A percentile compares a stretch with the other conserved stretches of the same genome.
Conservation (phyloP, 768 basidiomycete genomes). For the Leccinum subgranulosum region DNA sequence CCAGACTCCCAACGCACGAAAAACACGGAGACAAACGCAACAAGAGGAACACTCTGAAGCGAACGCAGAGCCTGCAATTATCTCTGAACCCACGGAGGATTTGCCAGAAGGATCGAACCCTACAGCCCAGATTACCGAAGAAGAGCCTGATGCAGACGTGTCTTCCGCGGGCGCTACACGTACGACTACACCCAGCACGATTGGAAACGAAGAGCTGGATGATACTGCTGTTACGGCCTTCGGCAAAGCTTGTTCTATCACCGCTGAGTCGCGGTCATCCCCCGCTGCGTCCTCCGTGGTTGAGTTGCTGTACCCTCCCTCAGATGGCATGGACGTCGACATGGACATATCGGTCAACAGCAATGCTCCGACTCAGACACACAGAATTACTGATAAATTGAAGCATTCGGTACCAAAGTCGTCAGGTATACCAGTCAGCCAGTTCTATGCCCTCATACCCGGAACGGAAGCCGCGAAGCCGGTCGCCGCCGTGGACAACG, state of each 20-base stretch:
- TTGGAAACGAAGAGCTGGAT: slow-evolving; percentile 13
- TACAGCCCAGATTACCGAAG: background rate
- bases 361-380: background rate
- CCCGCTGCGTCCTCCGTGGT: slow-evolving; percentile 6
- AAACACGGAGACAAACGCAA: slow-evolving; percentile 25
- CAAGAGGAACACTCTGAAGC: slow-evolving; percentile 3
- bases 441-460: slow-evolving; percentile 21
- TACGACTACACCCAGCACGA: slow-evolving; percentile 20
- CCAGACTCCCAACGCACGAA: slow-evolving; percentile 8
- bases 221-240: slow-evolving; percentile 4
- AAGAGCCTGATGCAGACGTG: slow-evolving; percentile 13
- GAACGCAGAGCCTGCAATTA: background rate
- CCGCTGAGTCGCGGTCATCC: slow-evolving; percentile 1
- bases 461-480: background rate
- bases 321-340: slow-evolving; percentile 31
- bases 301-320: slow-evolving; percentile 10
- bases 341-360: background rate
- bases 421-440: slow-evolving; percentile 13
- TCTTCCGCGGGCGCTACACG: slow-evolving; percentile 17
- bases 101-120: slow-evolving; percentile 1
- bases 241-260: slow-evolving; percentile 19
- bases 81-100: background rate
- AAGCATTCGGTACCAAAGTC: slow-evolving; percentile 5
- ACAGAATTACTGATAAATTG: background rate
- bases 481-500: slow-evolving; percentile 16